A percentile compares a stretch with the other conserved stretches of the same genome.
phyloP scores from a whole-genome alignment of 805 yeast species.

The Hanseniaspora jakobsenii region DNA sequence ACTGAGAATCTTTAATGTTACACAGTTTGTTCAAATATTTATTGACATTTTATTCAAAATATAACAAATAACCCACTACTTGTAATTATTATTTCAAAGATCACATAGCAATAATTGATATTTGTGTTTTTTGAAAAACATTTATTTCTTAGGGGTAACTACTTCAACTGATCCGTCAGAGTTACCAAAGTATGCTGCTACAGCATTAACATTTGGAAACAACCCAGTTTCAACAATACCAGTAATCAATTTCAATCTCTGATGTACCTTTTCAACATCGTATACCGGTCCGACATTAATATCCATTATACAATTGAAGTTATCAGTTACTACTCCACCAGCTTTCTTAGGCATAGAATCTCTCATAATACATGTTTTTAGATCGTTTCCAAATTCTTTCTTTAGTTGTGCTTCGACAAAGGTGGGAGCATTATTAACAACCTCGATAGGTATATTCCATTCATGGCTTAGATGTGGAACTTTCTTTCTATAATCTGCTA shows the following conservation, averaged over 20 bases:
- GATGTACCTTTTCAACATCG: conserved; percentile 43
- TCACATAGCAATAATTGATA: too few species aligned
- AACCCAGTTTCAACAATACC: conserved; percentile 97
- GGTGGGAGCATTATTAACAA: conserved; percentile 77
- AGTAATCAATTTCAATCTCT: conserved; percentile 55
- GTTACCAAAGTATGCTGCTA: conserved; percentile 81
- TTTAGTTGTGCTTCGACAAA: conserved; percentile 57
- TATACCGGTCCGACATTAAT: conserved; percentile 77
- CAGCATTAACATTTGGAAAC: conserved; percentile 51
- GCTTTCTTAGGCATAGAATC: conserved; percentile 88
- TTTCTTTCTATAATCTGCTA: conserved; percentile 85
- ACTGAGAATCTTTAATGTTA: too few species aligned
- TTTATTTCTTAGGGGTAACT: conserved; percentile 5
- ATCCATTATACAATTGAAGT: conserved; percentile 84
- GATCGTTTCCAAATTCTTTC: conserved; percentile 23
- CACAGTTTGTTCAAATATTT: too few species aligned
- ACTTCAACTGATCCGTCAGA: conserved; percentile 49
- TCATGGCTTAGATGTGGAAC: conserved; percentile 59
- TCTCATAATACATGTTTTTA: conserved; percentile 64
- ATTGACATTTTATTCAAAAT: too few species aligned
- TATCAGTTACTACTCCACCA: conserved; percentile 93
- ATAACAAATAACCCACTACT: too few species aligned
- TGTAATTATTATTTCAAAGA: too few species aligned
- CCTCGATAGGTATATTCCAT: conserved; percentile 97
- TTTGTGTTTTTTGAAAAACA: not conserved